A percentile compares a stretch with the other conserved stretches of the same genome.
Conservation (phyloP, 73 alveolate genomes). For the Stentor roeselii region DNA sequence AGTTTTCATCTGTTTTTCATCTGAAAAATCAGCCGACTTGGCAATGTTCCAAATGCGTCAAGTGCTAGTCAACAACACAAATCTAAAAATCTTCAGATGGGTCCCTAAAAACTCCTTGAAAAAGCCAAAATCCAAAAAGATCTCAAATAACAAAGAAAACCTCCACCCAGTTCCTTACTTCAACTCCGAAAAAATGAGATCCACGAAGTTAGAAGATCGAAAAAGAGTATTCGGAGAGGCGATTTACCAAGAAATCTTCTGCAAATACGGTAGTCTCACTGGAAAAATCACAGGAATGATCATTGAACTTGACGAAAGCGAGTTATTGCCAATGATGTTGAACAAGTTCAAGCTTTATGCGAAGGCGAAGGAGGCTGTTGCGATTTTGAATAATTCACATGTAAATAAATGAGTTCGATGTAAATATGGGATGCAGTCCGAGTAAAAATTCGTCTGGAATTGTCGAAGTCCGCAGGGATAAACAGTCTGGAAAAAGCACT, state of each 20-base stretch:
- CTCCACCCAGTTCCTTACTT: neutral
- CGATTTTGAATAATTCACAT: neutral
- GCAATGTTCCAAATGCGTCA: neutral
- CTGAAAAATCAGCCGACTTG: neutral
- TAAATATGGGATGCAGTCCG: constrained; percentile 9
- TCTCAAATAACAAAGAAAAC: neutral
- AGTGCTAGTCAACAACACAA: neutral
- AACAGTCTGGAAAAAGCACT: neutral
- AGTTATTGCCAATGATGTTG: neutral
- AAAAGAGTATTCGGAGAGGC: constrained; percentile 14
- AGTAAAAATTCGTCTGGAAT: neutral
- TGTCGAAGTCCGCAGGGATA: neutral
- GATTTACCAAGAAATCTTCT: neutral
- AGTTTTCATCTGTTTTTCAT: neutral
- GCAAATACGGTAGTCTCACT: neutral
- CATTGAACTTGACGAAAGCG: neutral
- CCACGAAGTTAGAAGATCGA: neutral
- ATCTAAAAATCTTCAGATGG: neutral
- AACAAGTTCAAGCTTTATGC: neutral
- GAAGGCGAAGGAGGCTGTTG: constrained; percentile 17
- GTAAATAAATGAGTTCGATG: too few species aligned
- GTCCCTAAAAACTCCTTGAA: neutral
- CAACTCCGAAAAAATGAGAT: neutral
- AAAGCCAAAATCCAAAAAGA: neutral
- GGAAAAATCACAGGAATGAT: constrained; percentile 27